Evolutionary conservation across 306 rosid genomes (phyloP).

Genomic region (Lablab purpureus): DNA sequence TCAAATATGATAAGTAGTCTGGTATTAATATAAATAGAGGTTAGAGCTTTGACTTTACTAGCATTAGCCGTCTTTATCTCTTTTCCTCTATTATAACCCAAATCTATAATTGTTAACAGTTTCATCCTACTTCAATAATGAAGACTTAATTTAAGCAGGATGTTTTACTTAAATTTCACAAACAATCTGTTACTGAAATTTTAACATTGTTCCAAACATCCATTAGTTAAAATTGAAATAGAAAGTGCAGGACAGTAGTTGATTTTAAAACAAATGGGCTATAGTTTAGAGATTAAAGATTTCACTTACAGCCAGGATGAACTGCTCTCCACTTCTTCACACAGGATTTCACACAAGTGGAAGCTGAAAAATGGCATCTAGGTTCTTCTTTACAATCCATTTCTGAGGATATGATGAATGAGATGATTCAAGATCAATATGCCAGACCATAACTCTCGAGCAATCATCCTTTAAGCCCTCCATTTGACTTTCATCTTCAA

Average conservation of each 20-base stretch:
- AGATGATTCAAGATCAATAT: slow-evolving; percentile 55
- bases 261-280: slow-evolving; percentile 25
- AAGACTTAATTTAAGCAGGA: slow-evolving; percentile 26
- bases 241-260: neutral
- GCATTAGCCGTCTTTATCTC: neutral
- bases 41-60: neutral
- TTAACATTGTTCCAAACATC: neutral
- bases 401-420: slow-evolving; percentile 61
- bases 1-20: neutral
- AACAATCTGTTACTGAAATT: slow-evolving; percentile 14
- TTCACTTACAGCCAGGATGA: slow-evolving; percentile 42
- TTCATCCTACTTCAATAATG: slow-evolving; percentile 29
- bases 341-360: slow-evolving; percentile 50
- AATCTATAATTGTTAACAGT: neutral
- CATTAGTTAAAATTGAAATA: slow-evolving; percentile 16
- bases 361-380: slow-evolving; percentile 67
- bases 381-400: slow-evolving; percentile 68
- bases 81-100: neutral
- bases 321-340: slow-evolving; percentile 38
- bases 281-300: slow-evolving; percentile 32
- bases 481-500: slow-evolving; percentile 96
- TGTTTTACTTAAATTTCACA: neutral
- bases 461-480: slow-evolving; percentile 74
- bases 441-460: slow-evolving; percentile 88
- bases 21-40: neutral